A percentile compares a stretch with the other conserved stretches of the same genome.
phyloP scores from a whole-genome alignment of 1,284 basidiomycete genomes.

The Tilletia horrida region DNA sequence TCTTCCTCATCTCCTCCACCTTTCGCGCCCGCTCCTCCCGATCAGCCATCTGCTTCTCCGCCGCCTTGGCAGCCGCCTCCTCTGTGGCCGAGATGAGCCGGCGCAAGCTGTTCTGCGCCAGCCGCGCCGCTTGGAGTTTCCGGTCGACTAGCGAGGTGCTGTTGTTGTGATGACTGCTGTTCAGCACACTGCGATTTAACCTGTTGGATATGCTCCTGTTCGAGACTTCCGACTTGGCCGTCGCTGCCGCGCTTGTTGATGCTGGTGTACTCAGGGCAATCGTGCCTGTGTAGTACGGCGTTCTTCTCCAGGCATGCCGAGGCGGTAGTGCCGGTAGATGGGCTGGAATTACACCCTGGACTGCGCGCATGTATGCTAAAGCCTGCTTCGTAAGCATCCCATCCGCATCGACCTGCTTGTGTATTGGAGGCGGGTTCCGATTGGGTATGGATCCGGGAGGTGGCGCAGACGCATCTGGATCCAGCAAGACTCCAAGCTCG shows the following conservation, averaged over 20 bases:
- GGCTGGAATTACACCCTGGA: not conserved
- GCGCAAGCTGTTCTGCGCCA: conserved; percentile 10
- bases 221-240: too few relatives aligned
- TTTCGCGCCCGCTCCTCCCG: conserved; percentile 3
- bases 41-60: not conserved
- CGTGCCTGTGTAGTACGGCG: not conserved
- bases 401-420: not conserved
- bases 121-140: conserved; percentile 6
- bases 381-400: conserved; percentile 4
- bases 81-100: conserved; percentile 13
- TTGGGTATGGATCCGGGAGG: not conserved
- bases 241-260: too few relatives aligned
- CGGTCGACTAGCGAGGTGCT: not conserved
- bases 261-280: too few relatives aligned
- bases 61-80: conserved; percentile 9
- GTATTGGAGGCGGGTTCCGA: not conserved
- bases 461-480: not conserved
- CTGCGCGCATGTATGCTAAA: not conserved
- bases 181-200: not conserved
- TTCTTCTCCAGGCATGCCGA: not conserved
- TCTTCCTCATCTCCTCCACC: not conserved
- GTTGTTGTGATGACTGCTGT: not conserved
- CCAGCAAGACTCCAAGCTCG: not conserved
- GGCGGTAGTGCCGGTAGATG: conserved; percentile 12
- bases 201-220: too few relatives aligned